Evolutionary conservation across 768 basidiomycete genomes (phyloP).

Genomic region (Chalciporus chontae): DNA sequence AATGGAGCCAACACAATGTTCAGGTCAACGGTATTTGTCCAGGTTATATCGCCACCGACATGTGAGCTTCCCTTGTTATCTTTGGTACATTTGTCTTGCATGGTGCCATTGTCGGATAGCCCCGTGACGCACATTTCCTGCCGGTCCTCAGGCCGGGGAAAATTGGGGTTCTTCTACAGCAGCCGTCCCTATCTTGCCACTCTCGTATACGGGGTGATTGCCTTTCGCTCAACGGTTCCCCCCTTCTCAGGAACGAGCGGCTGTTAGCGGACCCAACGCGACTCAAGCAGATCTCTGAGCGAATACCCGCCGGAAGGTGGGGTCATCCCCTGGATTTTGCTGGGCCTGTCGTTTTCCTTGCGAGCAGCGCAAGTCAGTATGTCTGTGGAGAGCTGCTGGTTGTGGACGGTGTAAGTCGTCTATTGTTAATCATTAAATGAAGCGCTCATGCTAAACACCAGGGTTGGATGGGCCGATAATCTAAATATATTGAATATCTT

Average conservation of each 20-base stretch:
- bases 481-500: neutral
- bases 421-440: slow-evolving; percentile 1
- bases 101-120: neutral
- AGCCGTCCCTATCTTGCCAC: slow-evolving; percentile 2
- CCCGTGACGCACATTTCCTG: slow-evolving; percentile 7
- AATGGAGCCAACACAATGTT: slow-evolving; percentile 86
- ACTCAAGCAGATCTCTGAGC: slow-evolving; percentile 63
- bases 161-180: slow-evolving; percentile 7
- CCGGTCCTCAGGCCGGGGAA: slow-evolving; percentile 1
- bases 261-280: slow-evolving; percentile 60
- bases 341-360: slow-evolving; percentile 64
- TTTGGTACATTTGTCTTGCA: neutral
- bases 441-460: slow-evolving; percentile 23
- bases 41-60: slow-evolving; percentile 87
- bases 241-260: slow-evolving; percentile 54
- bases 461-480: slow-evolving; percentile 62
- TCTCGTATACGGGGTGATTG: slow-evolving; percentile 1
- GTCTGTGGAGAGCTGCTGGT: slow-evolving; percentile 65
- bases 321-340: slow-evolving; percentile 64
- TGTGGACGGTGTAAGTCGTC: slow-evolving; percentile 61
- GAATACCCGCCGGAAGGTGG: slow-evolving; percentile 69
- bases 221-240: slow-evolving; percentile 11
- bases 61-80: slow-evolving; percentile 45
- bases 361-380: slow-evolving; percentile 61
- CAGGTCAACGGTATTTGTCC: slow-evolving; percentile 88